Conservation (phyloP, 2,329 filamentous ascomycete genomes). For the Monosporascus sp. region DNA sequence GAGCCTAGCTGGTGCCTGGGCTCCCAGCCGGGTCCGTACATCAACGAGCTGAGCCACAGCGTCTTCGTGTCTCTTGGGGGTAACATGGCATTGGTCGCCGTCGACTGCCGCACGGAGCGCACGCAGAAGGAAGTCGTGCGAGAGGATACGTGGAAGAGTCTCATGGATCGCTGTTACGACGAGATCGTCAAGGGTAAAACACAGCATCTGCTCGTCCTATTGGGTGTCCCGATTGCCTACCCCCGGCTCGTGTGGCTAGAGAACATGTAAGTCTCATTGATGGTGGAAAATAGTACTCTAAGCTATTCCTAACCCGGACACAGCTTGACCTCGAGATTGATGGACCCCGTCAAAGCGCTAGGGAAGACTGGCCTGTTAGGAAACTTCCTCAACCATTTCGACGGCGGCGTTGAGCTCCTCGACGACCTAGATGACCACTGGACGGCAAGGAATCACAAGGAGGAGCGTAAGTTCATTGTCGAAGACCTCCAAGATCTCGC, state of each 20-base stretch:
- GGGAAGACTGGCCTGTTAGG: conserved; percentile 78
- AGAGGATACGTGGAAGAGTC: conserved; percentile 75
- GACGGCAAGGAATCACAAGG: conserved; percentile 93
- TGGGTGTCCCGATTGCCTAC: conserved; percentile 81
- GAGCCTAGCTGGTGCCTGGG: conserved; percentile 94
- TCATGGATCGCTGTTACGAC: conserved; percentile 78
- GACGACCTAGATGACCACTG: conserved; percentile 95
- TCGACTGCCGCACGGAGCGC: conserved; percentile 89
- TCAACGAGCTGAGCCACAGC: conserved; percentile 78
- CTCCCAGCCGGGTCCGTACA: conserved; percentile 76
- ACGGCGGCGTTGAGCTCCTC: conserved; percentile 84
- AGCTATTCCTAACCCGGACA: conserved; percentile 26
- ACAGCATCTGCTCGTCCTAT: conserved; percentile 81
- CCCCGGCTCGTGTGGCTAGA: conserved; percentile 70
- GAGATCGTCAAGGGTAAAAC: conserved; percentile 81
- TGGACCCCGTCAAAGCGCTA: conserved; percentile 86
- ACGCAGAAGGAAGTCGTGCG: conserved; percentile 76
- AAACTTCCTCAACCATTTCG: conserved; percentile 78
- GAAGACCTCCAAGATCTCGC: conserved; percentile 91
- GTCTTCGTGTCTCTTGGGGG: conserved; percentile 79
- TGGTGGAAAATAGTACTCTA: neutral
- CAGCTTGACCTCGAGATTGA: conserved; percentile 73
- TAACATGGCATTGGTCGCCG: conserved; percentile 73
- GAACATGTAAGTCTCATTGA: conserved; percentile 50
- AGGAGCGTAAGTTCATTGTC: conserved; percentile 79